A percentile compares a stretch with the other conserved stretches of the same genome.
Conservation (phyloP, 805 yeast species). For the Starmera amethionina region DNA sequence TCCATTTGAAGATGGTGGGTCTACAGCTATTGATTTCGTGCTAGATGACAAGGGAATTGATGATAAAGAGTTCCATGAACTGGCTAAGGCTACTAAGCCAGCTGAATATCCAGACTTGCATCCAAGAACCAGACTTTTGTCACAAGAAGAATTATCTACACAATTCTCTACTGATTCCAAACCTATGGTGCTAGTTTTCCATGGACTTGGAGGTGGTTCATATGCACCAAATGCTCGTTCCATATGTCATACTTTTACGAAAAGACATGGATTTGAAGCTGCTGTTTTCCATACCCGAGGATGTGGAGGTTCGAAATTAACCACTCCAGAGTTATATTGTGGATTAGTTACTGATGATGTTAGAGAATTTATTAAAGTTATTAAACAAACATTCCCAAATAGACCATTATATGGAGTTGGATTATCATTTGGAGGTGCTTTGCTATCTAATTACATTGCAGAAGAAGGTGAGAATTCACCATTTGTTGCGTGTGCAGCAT, state of each 20-base stretch:
- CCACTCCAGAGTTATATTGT: conserved; percentile 56
- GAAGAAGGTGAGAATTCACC: conserved; percentile 47
- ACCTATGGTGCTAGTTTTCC: conserved; percentile 54
- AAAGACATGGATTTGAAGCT: conserved; percentile 40
- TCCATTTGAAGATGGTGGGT: conserved; percentile 54
- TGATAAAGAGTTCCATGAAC: conserved; percentile 18
- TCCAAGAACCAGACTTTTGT: conserved; percentile 56
- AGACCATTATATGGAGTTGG: conserved; percentile 61
- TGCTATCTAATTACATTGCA: conserved; percentile 58
- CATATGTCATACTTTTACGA: conserved; percentile 33
- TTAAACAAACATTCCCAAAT: conserved; percentile 43
- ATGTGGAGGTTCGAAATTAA: conserved; percentile 63
- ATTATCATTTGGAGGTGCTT: conserved; percentile 63
- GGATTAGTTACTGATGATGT: conserved; percentile 66
- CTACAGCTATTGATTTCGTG: conserved; percentile 67
- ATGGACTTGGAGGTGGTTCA: conserved; percentile 76
- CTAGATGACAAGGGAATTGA: conserved; percentile 26
- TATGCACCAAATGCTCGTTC: conserved; percentile 66
- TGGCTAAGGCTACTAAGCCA: conserved; percentile 32
- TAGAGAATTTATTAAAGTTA: conserved; percentile 42
- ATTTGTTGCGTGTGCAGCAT: conserved; percentile 46
- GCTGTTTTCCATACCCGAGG: conserved; percentile 66
- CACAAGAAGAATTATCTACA: conserved; percentile 31
- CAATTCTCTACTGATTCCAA: conserved; percentile 24
- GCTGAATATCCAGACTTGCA: conserved; percentile 52